Conservation (phyloP, 202 grass and related monocot genomes). For the Zizania palustris region DNA sequence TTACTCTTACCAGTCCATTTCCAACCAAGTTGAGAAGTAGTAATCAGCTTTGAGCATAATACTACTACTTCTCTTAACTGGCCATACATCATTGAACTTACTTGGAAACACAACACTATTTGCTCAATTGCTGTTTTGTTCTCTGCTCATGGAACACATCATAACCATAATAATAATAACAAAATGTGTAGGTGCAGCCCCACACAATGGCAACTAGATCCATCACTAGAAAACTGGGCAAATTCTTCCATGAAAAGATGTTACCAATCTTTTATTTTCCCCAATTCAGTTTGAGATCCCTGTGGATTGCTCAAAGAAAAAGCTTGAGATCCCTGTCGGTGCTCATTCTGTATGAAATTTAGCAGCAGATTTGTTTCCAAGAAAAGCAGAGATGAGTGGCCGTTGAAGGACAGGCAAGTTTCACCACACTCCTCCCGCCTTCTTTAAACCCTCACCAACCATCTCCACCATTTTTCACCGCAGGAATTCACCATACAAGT, state of each 20-base stretch:
- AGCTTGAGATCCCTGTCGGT: neutral
- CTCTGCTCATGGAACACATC: neutral
- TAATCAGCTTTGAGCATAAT: neutral
- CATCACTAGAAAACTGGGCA: neutral
- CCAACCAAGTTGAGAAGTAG: neutral
- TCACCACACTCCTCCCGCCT: conserved; percentile 33
- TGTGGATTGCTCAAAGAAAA: too few species aligned
- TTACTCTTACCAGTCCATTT: neutral
- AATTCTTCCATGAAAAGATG: neutral
- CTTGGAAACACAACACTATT: neutral
- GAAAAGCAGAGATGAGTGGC: conserved; percentile 4
- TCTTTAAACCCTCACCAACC: conserved; percentile 47
- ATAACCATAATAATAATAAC: neutral
- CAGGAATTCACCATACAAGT: neutral
- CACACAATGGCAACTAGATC: neutral
- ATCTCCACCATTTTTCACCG: neutral
- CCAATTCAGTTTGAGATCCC: neutral
- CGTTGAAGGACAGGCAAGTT: conserved; percentile 21
- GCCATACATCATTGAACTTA: neutral
- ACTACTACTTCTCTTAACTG: neutral
- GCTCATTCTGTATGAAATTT: neutral
- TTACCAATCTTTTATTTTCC: neutral
- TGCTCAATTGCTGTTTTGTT: neutral
- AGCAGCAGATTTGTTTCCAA: neutral
- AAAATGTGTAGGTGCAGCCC: neutral